Conservation (phyloP, 2,329 filamentous ascomycete genomes). For the Fusarium annulatum region DNA sequence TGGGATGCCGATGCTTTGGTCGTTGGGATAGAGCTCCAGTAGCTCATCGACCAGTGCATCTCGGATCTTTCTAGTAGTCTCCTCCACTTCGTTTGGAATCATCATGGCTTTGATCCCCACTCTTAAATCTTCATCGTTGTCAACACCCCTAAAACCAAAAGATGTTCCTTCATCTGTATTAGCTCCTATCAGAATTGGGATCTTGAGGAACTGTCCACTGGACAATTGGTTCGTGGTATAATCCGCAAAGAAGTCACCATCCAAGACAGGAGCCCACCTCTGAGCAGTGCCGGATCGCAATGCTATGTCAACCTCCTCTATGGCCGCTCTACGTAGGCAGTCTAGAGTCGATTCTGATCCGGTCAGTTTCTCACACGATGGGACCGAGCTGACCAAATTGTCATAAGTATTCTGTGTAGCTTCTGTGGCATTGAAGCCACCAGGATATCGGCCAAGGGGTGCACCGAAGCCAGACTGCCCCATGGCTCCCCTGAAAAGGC, state of each 20-base stretch:
- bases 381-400: conserved; percentile 44
- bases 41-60: conserved; percentile 41
- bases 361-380: conserved; percentile 35
- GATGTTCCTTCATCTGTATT: conserved; percentile 50
- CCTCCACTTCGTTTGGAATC: conserved; percentile 7
- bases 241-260: conserved; percentile 51
- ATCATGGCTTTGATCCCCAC: conserved; percentile 19
- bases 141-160: conserved; percentile 40
- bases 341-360: conserved; percentile 40
- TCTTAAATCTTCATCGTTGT: conserved; percentile 47
- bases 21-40: conserved; percentile 46
- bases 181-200: conserved; percentile 51
- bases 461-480: conserved; percentile 59
- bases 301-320: conserved; percentile 44
- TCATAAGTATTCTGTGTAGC: conserved; percentile 45
- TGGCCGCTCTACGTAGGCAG: conserved; percentile 44
- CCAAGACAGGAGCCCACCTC: conserved; percentile 46
- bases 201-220: conserved; percentile 49
- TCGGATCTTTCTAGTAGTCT: conserved; percentile 35
- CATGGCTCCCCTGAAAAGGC: conserved; percentile 63
- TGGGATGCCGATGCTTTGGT: conserved; percentile 50
- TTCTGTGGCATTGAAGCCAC: conserved; percentile 46
- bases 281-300: conserved; percentile 15
- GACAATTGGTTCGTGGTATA: conserved; percentile 47
- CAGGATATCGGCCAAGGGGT: conserved; percentile 43